Base-by-base conservation (phyloP, 306 rosid genomes). In the Acacia acuminata region DNA sequence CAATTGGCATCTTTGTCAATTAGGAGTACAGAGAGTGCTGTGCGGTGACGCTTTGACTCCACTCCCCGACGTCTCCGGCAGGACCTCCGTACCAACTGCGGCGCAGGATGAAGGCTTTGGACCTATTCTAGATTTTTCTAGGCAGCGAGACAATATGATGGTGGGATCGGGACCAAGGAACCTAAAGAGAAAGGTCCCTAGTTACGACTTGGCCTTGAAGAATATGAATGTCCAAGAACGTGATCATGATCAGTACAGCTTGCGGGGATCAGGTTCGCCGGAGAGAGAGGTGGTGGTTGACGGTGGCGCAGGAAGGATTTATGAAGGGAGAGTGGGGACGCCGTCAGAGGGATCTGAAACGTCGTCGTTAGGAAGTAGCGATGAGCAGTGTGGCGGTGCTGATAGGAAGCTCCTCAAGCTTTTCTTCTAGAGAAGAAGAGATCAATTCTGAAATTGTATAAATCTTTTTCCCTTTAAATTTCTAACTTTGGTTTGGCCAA, bases 1-100 rank as follows among this genome's bases (percentile, higher is more conserved):
- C 10, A 89, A 92, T 61, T 95, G 98, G 98, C 85, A 92, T 12
- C 81, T 95, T 27, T 93, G 98, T 80, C 96, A 93, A 72, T 15
- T 76, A 61, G 99, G 89, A 25, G 94, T 89, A 12, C 90, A 93
- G 65, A 90, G 85, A 4, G 93, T 95, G 22, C 79, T 93, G 1
- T 80, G 74, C 3, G 93, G 94, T 4, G 91, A 88, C 51, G 64
- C 85, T 45, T 87, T 93, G 82, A 82, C 79, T 45, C 86, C 89
- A 24, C 85, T 87, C 7, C 82, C 88, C 45, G 86, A 84, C 61
- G 78, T 77, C 36, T 42, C 27, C 34, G 58, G 24, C 17, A 53
- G 43, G 40, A 8, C 15, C n/a, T 38, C 67, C 15, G 19, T n/a
- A 4, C 48, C 74, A 6, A 27, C 69, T 24, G 25, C 19, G 8